A percentile compares a stretch with the other conserved stretches of the same genome.
These are phyloP conservation scores for Neonectria sp. DNA, from an alignment of 2,329 filamentous ascomycete genomes.

Conservation along the genomic window DNA sequence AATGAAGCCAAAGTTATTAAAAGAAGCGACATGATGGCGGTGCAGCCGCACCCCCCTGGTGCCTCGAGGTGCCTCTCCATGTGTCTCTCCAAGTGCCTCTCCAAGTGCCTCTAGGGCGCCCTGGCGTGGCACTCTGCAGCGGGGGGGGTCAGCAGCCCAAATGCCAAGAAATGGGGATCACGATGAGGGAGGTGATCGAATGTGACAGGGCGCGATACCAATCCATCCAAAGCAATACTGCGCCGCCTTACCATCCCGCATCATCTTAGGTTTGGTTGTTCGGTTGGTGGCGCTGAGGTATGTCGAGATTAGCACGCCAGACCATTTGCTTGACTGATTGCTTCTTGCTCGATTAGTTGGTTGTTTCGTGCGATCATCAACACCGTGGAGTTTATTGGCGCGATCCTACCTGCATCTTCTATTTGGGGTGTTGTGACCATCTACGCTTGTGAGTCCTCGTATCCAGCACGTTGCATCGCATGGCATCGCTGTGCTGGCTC, in stretches of 20 bases:
- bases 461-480: slow-evolving; percentile 25
- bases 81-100: not conserved
- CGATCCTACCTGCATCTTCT: slow-evolving; percentile 7
- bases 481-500: slow-evolving; percentile 15
- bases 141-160: slow-evolving; percentile 25
- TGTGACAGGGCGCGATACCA: slow-evolving; percentile 14
- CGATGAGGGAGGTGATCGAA: slow-evolving; percentile 24
- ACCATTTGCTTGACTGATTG: slow-evolving; percentile 13
- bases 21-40: slow-evolving; percentile 48
- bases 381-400: not conserved
- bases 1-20: slow-evolving; percentile 42
- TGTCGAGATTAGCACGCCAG: slow-evolving; percentile 12
- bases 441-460: slow-evolving; percentile 17
- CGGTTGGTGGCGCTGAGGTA: slow-evolving; percentile 12
- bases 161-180: slow-evolving; percentile 32
- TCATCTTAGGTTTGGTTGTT: slow-evolving; percentile 16
- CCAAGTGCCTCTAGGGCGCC: not conserved
- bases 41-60: slow-evolving; percentile 37
- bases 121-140: slow-evolving; percentile 13
- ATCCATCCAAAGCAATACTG: slow-evolving; percentile 26
- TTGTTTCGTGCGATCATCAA: slow-evolving; percentile 12
- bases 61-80: not conserved
- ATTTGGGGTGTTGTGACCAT: not conserved
- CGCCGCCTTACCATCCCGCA: slow-evolving; percentile 17
- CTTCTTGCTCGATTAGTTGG: slow-evolving; percentile 3